Percentiles rank a stretch among this genome's conserved stretches.
Evolutionary conservation across 495 filamentous ascomycete species (phyloP).

Genomic region (Endocarpon pusillum): DNA sequence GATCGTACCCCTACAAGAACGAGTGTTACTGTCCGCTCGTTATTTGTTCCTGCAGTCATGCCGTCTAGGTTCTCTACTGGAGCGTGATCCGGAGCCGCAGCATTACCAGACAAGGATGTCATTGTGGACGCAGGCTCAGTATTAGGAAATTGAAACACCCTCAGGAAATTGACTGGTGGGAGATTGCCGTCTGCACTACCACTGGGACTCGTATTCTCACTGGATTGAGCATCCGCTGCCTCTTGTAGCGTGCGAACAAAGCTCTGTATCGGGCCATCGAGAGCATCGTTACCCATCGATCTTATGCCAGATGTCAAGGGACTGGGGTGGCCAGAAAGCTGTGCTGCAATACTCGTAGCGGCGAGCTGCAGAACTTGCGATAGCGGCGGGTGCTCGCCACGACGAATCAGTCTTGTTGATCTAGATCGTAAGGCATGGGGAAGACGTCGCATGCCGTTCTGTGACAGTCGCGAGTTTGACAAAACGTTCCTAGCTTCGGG

Average conservation of each 20-base stretch:
- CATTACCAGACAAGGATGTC: conserved; percentile 8
- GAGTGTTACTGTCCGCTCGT: conserved; percentile 47
- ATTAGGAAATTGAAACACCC: conserved; percentile 45
- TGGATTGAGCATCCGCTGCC: conserved; percentile 28
- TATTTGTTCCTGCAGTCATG: conserved; percentile 22
- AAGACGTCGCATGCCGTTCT: conserved; percentile 20
- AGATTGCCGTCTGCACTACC: conserved; percentile 14
- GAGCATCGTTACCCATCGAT: conserved; percentile 36
- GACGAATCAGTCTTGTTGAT: conserved; percentile 30
- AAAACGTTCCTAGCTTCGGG: conserved; percentile 13
- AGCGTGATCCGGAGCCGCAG: conserved; percentile 13
- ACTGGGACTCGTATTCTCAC: conserved; percentile 14
- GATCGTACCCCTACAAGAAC: conserved; percentile 60
- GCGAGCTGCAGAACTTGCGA: conserved; percentile 41
- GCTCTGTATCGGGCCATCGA: conserved; percentile 38
- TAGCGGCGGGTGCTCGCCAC: conserved; percentile 39
- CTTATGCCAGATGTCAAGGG: conserved; percentile 40
- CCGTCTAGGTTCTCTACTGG: conserved; percentile 24
- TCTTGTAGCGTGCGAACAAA: conserved; percentile 40
- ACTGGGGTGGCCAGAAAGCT: conserved; percentile 37
- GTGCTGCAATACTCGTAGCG: conserved; percentile 42
- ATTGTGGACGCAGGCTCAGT: conserved; percentile 9
- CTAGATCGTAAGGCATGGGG: conserved; percentile 29
- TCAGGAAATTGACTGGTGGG: conserved; percentile 38
- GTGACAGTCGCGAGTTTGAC: conserved; percentile 12